phyloP scores from a whole-genome alignment of 352 stramenopile species.

The Pythium insidiosum region DNA sequence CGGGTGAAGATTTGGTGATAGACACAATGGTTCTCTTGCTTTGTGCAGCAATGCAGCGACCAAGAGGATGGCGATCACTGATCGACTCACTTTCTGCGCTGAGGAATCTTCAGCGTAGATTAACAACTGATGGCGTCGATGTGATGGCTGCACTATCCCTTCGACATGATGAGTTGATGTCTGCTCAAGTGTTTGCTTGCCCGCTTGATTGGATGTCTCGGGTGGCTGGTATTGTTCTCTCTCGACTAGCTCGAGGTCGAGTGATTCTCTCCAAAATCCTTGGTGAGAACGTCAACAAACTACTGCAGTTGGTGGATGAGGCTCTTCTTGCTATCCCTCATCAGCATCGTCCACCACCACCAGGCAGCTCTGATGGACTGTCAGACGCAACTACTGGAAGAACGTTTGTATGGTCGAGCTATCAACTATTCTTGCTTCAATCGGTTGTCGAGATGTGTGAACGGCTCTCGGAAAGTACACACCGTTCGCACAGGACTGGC shows the following conservation, averaged over 20 bases:
- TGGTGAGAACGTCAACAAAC: slow-evolving; percentile 71
- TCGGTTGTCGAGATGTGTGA: slow-evolving; percentile 66
- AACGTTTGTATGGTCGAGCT: slow-evolving; percentile 35
- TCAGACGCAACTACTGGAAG: too few species aligned
- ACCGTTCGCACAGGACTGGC: slow-evolving; percentile 67
- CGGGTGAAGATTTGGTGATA: slow-evolving; percentile 71
- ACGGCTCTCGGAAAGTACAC: slow-evolving; percentile 65
- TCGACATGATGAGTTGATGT: too few species aligned
- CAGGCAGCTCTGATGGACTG: too few species aligned
- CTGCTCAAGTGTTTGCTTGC: slow-evolving; percentile 25
- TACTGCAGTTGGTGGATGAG: slow-evolving; percentile 63
- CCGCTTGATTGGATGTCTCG: slow-evolving; percentile 56
- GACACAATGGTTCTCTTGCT: slow-evolving; percentile 81
- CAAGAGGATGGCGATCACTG: slow-evolving; percentile 54
- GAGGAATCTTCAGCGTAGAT: slow-evolving; percentile 58
- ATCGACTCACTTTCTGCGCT: slow-evolving; percentile 55
- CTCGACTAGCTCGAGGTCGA: slow-evolving; percentile 65
- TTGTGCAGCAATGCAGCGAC: slow-evolving; percentile 58
- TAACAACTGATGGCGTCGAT: too few species aligned
- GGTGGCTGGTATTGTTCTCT: slow-evolving; percentile 60
- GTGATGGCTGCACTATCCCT: too few species aligned
- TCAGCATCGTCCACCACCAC: slow-evolving; percentile 12
- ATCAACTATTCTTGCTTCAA: slow-evolving; percentile 64
- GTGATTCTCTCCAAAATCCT: slow-evolving; percentile 67
- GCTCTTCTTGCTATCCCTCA: slow-evolving; percentile 34